Evolutionary conservation across 768 basidiomycete species (phyloP), one percentile per base, ranked within the genome.

Genomic region (Hericium rajendrae): DNA sequence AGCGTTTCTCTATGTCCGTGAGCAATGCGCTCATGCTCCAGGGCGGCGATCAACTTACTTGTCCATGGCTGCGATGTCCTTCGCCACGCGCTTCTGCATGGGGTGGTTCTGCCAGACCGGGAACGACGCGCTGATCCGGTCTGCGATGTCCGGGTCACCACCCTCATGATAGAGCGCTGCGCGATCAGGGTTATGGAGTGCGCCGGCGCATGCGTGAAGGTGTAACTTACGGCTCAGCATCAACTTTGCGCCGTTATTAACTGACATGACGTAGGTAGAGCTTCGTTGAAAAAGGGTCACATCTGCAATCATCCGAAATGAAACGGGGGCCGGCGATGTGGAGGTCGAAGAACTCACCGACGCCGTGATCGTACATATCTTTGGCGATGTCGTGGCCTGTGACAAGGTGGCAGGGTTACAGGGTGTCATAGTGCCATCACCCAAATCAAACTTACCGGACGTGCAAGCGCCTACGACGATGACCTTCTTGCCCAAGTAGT

Each of bases 61-160:
- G 68, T 87, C 85, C 2, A 75, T 72, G 48, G 79, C 76, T 0
- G 78, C 82, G 13, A 86, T 76, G 3, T 68, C 64, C 41, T 71
- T 71, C 4, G 66, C 73, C 6, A 73, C 24, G 4, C 78, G 70
- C 60, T 71, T 65, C 26, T 74, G 69, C 41, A 76, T 5, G 39
- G 68, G 53, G 20, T 63, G 58, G 32, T 40, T 57, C 20, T 56
- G 58, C 15, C 46, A 60, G 37, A 53, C 53, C 5, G 61, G 61
- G 52, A 77, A 72, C 8, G 78, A 80, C 18, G 76, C 76, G 39
- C 68, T 73, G 46, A 84, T 67, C 22, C 76, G 73, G 67, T 85
- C 84, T 3, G 79, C 81, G n/a, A 78, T 62, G 38, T 84, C 80
- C 81, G 55, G 48, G 16, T 57, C 11, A 8, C 54, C 52, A 9